Percentiles rank a stretch among this genome's conserved stretches.
These are phyloP conservation scores for Microdochium nivale DNA, from an alignment of 2,329 filamentous ascomycete species.

Conservation along the genomic window DNA sequence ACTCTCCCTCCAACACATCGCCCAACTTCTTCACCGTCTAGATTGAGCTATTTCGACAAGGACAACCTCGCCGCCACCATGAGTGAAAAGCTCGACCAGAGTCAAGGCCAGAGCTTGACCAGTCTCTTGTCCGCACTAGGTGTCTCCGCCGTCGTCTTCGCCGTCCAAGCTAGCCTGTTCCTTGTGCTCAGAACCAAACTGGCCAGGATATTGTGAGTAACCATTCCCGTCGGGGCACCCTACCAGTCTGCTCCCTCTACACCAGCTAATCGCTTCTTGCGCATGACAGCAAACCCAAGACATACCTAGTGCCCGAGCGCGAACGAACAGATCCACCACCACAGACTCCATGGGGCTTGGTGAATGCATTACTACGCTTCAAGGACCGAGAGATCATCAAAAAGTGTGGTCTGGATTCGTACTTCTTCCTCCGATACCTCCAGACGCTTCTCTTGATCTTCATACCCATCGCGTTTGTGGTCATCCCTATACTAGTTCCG, in stretches of 20 bases:
- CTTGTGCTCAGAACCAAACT: conserved; percentile 69
- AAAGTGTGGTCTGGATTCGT: conserved; percentile 92
- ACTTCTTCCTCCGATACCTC: conserved; percentile 75
- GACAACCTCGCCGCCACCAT: not conserved
- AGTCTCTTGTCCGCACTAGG: conserved; percentile 59
- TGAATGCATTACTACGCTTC: conserved; percentile 56
- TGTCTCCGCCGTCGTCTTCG: conserved; percentile 54
- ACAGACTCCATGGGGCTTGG: conserved; percentile 38
- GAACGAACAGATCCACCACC: conserved; percentile 74
- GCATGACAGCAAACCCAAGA: conserved; percentile 61
- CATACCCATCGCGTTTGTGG: conserved; percentile 66
- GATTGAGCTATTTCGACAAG: too few species aligned
- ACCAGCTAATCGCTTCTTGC: not conserved
- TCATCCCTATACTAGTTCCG: conserved; percentile 79
- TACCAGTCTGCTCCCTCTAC: not conserved
- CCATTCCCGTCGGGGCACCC: not conserved
- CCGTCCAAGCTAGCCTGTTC: conserved; percentile 60
- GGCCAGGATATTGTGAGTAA: conserved; percentile 69
- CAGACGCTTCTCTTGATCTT: conserved; percentile 87
- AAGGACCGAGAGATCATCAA: conserved; percentile 78
- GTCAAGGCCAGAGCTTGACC: conserved; percentile 34
- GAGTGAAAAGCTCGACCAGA: conserved; percentile 11
- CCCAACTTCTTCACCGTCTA: too few species aligned
- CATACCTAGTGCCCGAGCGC: conserved; percentile 76
- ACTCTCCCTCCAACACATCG: too few species aligned